Base-by-base conservation (phyloP, 2,329 filamentous ascomycete species). In the Didymella segeticola region DNA sequence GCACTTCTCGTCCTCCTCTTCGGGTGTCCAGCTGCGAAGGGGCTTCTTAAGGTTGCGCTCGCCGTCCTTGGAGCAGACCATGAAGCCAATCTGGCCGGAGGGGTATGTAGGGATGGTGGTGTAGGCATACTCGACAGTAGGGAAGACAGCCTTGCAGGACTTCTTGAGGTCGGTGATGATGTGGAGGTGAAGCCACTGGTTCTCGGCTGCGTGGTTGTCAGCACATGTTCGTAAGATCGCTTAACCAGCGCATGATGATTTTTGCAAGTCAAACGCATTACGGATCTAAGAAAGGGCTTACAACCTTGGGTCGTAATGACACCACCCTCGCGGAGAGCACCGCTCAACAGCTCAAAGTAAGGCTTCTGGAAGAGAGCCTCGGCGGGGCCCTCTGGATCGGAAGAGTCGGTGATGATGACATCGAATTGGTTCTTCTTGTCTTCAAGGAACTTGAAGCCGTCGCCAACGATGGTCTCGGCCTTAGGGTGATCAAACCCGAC, bases 241-340 rank as follows among this genome's bases (percentile, higher is more conserved):
- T 58, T 39, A 23, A 50, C 39, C 30, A 57, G 62, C 55, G 55
- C 58, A 56, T 63, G 43, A 29, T 47, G 53, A 43, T 27, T 47
- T 47, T 27, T 43, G 46, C 48, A 62, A 53, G 48, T 49, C 58
- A 59, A 52, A 56, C 43, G 25, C 48, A 50, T 41, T 56, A 64
- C 55, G 60, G 63, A 62, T 66, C 52, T 67, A 78, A 77, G 78
- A 79, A 54, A 84, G 85, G 88, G 87, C 91, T 86, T 92, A 96
- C 91, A 96, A 99, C 95, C 95, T 97, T 99, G 95, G 76, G 95
- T 99, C 80, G 92, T 93, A 81, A 99, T 98, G 75, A 99, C 92
- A 82, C 95, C 95, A 80, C 93, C 93, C 72, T 96, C 91, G 66
- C 90, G 88, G 69, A 98, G 87, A 70, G 95, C 95, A 73, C 88